These are phyloP conservation scores for Pythium coloratum DNA, from an alignment of 352 stramenopile genomes.

Conservation along the genomic window DNA sequence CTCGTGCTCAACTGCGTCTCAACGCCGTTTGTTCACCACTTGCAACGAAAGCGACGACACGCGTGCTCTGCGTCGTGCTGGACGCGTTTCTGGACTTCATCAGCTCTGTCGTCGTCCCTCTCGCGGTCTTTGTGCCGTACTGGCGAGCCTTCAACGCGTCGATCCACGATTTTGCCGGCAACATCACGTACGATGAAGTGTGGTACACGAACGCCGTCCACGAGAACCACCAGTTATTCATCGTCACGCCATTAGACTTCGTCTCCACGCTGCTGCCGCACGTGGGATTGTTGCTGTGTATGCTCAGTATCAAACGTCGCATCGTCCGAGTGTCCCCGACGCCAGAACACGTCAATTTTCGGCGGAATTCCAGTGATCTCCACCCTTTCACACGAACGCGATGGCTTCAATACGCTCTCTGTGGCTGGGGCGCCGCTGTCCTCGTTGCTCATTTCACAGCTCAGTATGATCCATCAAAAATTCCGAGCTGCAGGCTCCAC, in stretches of 20 bases:
- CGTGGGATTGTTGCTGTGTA: slow-evolving; percentile 11
- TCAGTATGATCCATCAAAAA: background rate
- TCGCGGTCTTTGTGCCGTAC: slow-evolving; percentile 16
- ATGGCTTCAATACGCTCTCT: background rate
- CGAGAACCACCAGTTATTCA: slow-evolving; percentile 17
- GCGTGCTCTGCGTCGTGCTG: background rate
- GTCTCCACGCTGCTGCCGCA: slow-evolving; percentile 16
- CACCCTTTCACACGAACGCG: background rate
- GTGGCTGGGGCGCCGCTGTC: slow-evolving; percentile 4
- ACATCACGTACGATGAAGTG: slow-evolving; percentile 11
- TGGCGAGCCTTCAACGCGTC: background rate
- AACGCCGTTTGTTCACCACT: slow-evolving; percentile 13
- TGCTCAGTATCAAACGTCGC: slow-evolving; percentile 5
- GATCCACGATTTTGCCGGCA: background rate
- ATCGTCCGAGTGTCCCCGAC: background rate
- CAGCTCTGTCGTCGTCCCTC: slow-evolving; percentile 11
- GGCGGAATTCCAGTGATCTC: too few species aligned
- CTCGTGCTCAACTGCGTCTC: slow-evolving; percentile 20
- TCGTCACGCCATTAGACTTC: slow-evolving; percentile 10
- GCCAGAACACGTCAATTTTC: too few species aligned
- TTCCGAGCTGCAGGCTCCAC: slow-evolving; percentile 8
- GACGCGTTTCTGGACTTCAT: slow-evolving; percentile 22
- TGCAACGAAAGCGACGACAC: background rate
- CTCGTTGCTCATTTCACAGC: slow-evolving; percentile 3
- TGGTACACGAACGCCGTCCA: slow-evolving; percentile 17